Evolutionary conservation across 768 basidiomycete genomes (phyloP).

Genomic region (Rhodosporidiobolus odoratus): DNA sequence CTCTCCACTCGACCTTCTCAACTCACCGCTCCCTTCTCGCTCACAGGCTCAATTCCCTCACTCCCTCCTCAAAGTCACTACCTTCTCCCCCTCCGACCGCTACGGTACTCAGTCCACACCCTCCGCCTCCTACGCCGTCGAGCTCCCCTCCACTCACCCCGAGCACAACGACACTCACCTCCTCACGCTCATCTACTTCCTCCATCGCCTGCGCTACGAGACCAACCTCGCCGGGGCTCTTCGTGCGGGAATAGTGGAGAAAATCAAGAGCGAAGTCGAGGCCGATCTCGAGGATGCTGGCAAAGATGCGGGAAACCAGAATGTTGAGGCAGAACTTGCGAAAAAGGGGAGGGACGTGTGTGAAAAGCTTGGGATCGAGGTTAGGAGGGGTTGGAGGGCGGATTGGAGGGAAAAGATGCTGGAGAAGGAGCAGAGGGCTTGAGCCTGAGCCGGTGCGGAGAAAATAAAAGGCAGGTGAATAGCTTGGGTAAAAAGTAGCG

Average conservation of each 20-base stretch:
- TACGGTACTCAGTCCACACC: not conserved
- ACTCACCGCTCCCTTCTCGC: not conserved
- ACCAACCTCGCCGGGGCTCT: not conserved
- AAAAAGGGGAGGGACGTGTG: conserved; percentile 1
- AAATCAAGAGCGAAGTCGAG: not conserved
- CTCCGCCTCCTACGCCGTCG: not conserved
- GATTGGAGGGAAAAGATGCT: conserved; percentile 1
- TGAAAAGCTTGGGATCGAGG: conserved; percentile 7
- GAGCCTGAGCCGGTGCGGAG: too few species aligned
- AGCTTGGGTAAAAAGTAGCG: too few species aligned
- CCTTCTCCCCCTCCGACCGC: not conserved
- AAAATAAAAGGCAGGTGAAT: too few species aligned
- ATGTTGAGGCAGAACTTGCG: conserved; percentile 2
- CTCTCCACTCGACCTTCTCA: not conserved
- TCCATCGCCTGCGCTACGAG: not conserved
- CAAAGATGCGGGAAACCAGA: not conserved
- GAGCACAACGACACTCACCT: not conserved
- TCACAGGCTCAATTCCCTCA: not conserved
- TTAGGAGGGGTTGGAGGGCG: not conserved
- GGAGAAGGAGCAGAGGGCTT: not conserved
- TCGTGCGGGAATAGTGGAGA: not conserved
- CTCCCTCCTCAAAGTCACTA: not conserved
- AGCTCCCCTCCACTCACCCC: not conserved
- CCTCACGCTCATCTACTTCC: conserved; percentile 2
- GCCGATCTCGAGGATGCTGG: not conserved